These are phyloP conservation scores for Hymenochaete sp. DNA, from an alignment of 1,284 basidiomycete genomes.

Conservation along the genomic window DNA sequence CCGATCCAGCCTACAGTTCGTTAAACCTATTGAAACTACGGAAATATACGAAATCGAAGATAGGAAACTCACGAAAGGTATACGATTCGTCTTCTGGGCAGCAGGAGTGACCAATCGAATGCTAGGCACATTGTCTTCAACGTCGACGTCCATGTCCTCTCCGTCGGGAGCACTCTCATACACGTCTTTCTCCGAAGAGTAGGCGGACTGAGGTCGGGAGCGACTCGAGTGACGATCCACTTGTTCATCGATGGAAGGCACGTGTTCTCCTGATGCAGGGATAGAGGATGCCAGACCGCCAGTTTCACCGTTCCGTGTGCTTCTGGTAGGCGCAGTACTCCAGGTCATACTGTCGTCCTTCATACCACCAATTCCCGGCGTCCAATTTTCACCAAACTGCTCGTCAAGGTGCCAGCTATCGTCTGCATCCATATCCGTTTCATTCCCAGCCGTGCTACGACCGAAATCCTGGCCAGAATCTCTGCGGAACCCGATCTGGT, in stretches of 20 bases:
- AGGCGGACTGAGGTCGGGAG: not conserved
- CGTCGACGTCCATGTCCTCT: conserved; percentile 30
- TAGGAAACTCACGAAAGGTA: conserved; percentile 34
- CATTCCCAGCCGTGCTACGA: conserved; percentile 15
- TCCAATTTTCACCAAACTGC: conserved; percentile 51
- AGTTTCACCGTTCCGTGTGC: conserved; percentile 27
- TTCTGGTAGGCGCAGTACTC: conserved; percentile 46
- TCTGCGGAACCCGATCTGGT: conserved; percentile 26
- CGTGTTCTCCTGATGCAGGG: not conserved
- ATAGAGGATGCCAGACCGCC: conserved; percentile 16
- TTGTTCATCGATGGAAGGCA: not conserved
- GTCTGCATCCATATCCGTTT: conserved; percentile 42
- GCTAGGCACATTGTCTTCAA: conserved; percentile 25
- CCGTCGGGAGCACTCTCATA: conserved; percentile 5
- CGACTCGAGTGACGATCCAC: not conserved
- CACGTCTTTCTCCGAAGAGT: conserved; percentile 13
- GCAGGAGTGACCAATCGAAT: conserved; percentile 16
- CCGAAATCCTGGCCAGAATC: conserved; percentile 8
- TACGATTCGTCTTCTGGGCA: conserved; percentile 32
- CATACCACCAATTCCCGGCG: conserved; percentile 35
- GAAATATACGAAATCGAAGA: not conserved
- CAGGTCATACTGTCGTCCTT: conserved; percentile 63
- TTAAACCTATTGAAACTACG: not conserved
- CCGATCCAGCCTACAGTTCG: conserved; percentile 5
- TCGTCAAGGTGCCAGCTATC: conserved; percentile 69